These are phyloP conservation scores for Eimeria acervulina DNA, from an alignment of 169 alveolate genomes.

Conservation along the genomic window DNA sequence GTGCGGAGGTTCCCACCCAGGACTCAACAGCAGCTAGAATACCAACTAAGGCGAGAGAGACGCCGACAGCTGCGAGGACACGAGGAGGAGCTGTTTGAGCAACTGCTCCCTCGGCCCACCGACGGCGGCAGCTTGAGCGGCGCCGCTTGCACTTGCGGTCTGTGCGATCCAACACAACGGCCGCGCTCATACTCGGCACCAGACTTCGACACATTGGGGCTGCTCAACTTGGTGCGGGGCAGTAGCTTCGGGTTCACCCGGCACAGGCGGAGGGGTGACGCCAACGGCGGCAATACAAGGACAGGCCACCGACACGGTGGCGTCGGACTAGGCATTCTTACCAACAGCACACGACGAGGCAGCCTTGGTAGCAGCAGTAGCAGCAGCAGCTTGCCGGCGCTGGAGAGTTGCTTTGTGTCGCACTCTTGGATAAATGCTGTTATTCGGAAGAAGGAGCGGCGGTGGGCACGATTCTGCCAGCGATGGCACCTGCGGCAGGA, in stretches of 20 bases:
- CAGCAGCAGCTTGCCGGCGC: constrained; percentile 34
- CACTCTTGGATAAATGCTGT: constrained; percentile 44
- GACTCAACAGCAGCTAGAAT: background rate
- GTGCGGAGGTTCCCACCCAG: background rate
- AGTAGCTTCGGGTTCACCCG: background rate
- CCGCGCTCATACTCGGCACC: constrained; percentile 17
- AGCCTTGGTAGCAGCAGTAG: constrained; percentile 16
- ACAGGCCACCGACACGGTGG: background rate
- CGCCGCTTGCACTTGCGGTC: background rate
- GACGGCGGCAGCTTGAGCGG: background rate
- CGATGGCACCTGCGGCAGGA: constrained; percentile 45
- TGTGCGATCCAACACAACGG: background rate
- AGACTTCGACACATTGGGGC: background rate
- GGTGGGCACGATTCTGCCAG: constrained; percentile 39
- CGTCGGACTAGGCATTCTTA: background rate
- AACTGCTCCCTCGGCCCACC: background rate
- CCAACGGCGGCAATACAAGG: background rate
- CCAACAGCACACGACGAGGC: background rate
- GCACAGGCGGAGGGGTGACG: background rate
- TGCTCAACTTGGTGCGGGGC: constrained; percentile 34
- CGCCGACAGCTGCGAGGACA: background rate
- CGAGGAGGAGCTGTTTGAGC: background rate
- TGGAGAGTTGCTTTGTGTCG: background rate
- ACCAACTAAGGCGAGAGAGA: background rate
- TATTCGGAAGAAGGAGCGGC: constrained; percentile 37